Base-by-base conservation (phyloP, 176 grass and related monocot genomes). In the Typha latifolia region DNA sequence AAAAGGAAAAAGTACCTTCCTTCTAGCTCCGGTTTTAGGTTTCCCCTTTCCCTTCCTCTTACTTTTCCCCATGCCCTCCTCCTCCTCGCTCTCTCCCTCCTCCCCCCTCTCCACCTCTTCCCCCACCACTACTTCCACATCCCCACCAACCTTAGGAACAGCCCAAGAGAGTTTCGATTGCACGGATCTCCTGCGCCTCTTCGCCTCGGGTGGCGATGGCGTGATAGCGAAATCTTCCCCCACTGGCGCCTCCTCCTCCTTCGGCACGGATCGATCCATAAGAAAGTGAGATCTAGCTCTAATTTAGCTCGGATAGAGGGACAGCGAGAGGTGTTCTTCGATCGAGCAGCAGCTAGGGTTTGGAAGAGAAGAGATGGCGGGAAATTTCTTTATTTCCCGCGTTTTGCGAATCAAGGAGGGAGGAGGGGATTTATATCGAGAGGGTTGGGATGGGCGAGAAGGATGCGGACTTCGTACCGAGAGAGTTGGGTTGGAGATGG, bases 151-250 rank as follows among this genome's bases (percentile, higher is more conserved):
- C 69, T 72, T 81, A 16, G 69, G 71, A 21, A 62, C 32, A 47
- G 74, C 81, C 66, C 81, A 91, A 10, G 68, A 76, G 50, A 91
- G 84, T 78, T 81, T 82, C 4, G 84, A 79, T 73, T 91, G 88
- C 19, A 91, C 88, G 75, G 64, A 71, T 62, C 88, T 69, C 65
- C 69, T 67, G 9, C 0, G 12, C 48, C 72, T 74, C 51, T 63
- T 87, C 61, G 47, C 59, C 32, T 69, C 75, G 11, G 78, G 21
- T 13, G 84, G 77, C 32, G 78, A 20, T 14, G 81, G 84, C 34
- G 81, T 78, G 47, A 59, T 21, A 10, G 53, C 53, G 18, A 59
- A 2, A 16, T 59, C 53, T 14, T 59, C 53, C 53, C 2, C 53
- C 5, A 12, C n/a, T 14, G 0, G n/a, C 4, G 53, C 53, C 53